Percentiles rank a stretch among this genome's conserved stretches.
These are phyloP conservation scores for Pythium brassicae DNA, from an alignment of 352 stramenopile species.

Conservation along the genomic window DNA sequence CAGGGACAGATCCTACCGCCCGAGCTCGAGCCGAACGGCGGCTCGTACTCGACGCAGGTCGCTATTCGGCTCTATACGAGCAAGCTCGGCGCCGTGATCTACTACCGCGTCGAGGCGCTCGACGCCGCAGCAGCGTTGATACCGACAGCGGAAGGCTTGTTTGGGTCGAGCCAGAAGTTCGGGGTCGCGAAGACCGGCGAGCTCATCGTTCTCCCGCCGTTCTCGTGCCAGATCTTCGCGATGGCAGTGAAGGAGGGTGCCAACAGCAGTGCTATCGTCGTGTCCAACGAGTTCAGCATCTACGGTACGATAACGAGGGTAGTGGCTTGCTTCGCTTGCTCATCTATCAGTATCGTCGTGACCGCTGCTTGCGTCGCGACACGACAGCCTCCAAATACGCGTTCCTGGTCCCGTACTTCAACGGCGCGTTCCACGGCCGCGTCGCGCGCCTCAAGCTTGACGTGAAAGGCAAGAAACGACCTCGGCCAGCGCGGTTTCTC, in stretches of 20 bases:
- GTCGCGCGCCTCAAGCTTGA: conserved; percentile 67
- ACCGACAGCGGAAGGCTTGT: conserved; percentile 18
- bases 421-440: conserved; percentile 56
- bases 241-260: conserved; percentile 64
- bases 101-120: conserved; percentile 43
- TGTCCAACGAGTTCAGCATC: conserved; percentile 53
- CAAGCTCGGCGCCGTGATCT: conserved; percentile 52
- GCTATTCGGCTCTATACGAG: conserved; percentile 44
- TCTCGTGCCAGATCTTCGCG: conserved; percentile 56
- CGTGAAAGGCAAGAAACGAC: conserved; percentile 69
- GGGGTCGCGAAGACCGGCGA: conserved; percentile 31
- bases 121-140: conserved; percentile 5
- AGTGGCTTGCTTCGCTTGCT: background rate
- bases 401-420: conserved; percentile 71
- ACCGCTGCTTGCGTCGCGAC: background rate
- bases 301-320: conserved; percentile 30
- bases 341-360: no score
- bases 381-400: conserved; percentile 60
- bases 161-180: conserved; percentile 21
- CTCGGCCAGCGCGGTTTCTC: conserved; percentile 61
- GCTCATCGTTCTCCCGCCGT: conserved; percentile 45
- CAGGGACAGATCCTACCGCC: conserved; percentile 42
- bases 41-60: conserved; percentile 51
- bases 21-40: conserved; percentile 54
- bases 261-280: conserved; percentile 36